phyloP scores from a whole-genome alignment of 176 grass and related monocot genomes.

The Eleusine coracana region DNA sequence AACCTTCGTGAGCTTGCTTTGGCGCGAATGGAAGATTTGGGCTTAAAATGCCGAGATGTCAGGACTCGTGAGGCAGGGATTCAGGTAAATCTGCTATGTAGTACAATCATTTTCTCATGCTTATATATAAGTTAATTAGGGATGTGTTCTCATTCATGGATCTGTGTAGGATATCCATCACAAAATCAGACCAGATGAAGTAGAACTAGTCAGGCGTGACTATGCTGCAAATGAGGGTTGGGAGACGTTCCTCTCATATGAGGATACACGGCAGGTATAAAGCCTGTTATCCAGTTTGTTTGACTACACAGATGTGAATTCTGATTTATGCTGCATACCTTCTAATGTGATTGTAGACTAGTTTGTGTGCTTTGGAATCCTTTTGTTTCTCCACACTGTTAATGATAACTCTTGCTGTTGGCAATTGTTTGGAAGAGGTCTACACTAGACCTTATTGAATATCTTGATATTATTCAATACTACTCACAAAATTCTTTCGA shows the following conservation, averaged over 20 bases:
- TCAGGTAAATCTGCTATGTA: conserved; percentile 55
- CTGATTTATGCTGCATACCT: not conserved
- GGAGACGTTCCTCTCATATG: conserved; percentile 98
- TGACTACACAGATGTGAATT: not conserved
- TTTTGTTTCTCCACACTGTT: conserved; percentile 5
- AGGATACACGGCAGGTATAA: conserved; percentile 93
- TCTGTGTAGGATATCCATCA: conserved; percentile 81
- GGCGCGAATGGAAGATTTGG: conserved; percentile 92
- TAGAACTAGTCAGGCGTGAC: conserved; percentile 91
- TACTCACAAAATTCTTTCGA: conserved; percentile 29
- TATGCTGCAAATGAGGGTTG: conserved; percentile 98
- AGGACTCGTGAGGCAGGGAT: conserved; percentile 98
- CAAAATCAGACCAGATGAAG: conserved; percentile 95
- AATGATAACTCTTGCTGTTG: conserved; percentile 4
- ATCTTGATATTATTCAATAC: not conserved
- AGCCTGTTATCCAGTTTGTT: conserved; percentile 18
- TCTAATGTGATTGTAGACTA: not conserved
- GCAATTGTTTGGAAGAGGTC: not conserved
- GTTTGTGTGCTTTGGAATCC: not conserved
- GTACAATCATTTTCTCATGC: conserved; percentile 17
- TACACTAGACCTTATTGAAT: not conserved
- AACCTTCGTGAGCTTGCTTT: conserved; percentile 97
- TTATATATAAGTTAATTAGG: conserved; percentile 16
- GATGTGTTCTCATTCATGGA: conserved; percentile 3
- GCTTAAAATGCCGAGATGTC: conserved; percentile 97